phyloP scores from a whole-genome alignment of 2,329 filamentous ascomycete genomes.

The Venturia nashicola region DNA sequence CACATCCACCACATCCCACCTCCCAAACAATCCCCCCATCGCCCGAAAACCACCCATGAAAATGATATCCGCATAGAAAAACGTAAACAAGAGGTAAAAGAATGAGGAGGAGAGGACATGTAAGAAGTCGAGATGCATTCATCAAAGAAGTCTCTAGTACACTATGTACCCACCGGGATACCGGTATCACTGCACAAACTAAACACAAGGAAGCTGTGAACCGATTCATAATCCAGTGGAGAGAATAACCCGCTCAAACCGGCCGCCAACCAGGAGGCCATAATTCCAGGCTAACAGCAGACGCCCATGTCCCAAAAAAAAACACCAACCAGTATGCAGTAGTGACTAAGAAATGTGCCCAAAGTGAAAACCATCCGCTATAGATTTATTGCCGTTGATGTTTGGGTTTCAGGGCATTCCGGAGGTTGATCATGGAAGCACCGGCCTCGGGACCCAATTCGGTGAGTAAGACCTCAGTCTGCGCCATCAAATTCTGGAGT shows the following conservation, averaged over 20 bases:
- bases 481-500: constrained; percentile 72
- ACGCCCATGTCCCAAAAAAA: neutral
- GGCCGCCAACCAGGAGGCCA: neutral
- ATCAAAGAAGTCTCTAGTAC: neutral
- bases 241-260: constrained; percentile 3
- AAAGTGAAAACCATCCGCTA: neutral
- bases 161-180: neutral
- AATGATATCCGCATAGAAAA: too few relatives aligned
- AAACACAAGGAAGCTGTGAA: neutral
- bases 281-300: neutral
- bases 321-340: neutral
- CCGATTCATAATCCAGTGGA: neutral
- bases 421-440: constrained; percentile 57
- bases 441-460: constrained; percentile 66
- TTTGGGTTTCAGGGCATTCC: neutral
- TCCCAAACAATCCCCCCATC: too few relatives aligned
- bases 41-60: too few relatives aligned
- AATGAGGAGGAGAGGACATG: too few relatives aligned
- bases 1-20: too few relatives aligned
- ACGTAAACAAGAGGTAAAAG: too few relatives aligned
- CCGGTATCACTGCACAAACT: neutral
- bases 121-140: too few relatives aligned
- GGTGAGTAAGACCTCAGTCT: constrained; percentile 76
- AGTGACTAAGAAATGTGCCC: neutral
- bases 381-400: neutral